Evolutionary conservation across 495 filamentous ascomycete species (phyloP).

Genomic region (Neurospora pannonica): DNA sequence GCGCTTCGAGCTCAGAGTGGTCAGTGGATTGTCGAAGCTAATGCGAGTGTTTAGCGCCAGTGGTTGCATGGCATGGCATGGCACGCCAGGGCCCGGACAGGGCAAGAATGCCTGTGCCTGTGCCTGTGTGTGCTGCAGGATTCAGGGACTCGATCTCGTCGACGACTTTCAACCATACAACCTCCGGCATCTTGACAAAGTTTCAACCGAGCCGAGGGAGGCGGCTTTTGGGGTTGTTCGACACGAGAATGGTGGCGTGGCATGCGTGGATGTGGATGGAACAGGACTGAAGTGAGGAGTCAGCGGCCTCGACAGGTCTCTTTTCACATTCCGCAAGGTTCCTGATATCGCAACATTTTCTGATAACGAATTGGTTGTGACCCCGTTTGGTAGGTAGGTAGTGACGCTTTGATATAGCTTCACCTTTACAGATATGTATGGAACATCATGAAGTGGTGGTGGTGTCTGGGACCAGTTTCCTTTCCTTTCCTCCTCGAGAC

Average conservation of each 20-base stretch:
- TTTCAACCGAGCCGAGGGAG: background rate
- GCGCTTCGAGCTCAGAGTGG: background rate
- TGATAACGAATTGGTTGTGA: background rate
- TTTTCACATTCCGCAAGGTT: background rate
- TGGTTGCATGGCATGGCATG: background rate
- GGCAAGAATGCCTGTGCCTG: background rate
- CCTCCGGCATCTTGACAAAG: background rate
- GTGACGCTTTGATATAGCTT: background rate
- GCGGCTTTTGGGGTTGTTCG: background rate
- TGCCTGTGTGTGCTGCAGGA: background rate
- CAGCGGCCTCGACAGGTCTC: background rate
- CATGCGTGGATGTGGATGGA: background rate
- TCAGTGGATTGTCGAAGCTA: background rate
- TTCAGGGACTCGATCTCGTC: background rate
- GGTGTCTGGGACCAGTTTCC: background rate
- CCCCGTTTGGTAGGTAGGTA: background rate
- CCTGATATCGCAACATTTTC: background rate
- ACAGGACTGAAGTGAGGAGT: background rate
- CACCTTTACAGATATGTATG: background rate
- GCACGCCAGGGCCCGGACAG: background rate
- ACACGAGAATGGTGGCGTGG: background rate
- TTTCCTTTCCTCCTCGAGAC: background rate
- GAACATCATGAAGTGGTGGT: background rate
- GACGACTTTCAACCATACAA: background rate
- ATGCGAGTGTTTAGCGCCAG: background rate